These are phyloP conservation scores for Cercospora zeina DNA, from an alignment of 2,329 filamentous ascomycete genomes.

Conservation along the genomic window DNA sequence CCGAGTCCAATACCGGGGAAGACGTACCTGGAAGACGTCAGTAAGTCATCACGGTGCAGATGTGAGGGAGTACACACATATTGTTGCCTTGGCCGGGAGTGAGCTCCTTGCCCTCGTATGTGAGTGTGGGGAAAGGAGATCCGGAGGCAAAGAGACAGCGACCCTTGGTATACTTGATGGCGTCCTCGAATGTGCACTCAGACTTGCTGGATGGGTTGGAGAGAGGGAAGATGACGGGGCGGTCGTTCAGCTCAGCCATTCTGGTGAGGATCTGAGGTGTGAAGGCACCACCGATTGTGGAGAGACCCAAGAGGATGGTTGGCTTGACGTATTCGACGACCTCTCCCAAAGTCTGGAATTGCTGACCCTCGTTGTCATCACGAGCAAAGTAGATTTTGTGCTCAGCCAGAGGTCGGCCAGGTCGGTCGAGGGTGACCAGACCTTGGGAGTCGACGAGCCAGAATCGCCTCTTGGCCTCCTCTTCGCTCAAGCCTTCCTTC, in stretches of 20 bases:
- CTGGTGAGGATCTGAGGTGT: slow-evolving; percentile 76
- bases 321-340: slow-evolving; percentile 95
- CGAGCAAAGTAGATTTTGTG: slow-evolving; percentile 74
- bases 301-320: slow-evolving; percentile 89
- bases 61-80: slow-evolving; percentile 47
- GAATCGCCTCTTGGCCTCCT: slow-evolving; percentile 86
- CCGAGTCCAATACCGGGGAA: slow-evolving; percentile 96
- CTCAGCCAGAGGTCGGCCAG: slow-evolving; percentile 78
- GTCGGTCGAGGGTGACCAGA: slow-evolving; percentile 87
- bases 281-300: slow-evolving; percentile 92
- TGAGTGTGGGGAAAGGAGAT: slow-evolving; percentile 78
- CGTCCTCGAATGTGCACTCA: slow-evolving; percentile 95
- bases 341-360: slow-evolving; percentile 77
- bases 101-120: slow-evolving; percentile 48
- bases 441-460: slow-evolving; percentile 92
- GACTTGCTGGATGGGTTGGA: slow-evolving; percentile 96
- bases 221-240: slow-evolving; percentile 79
- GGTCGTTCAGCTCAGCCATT: slow-evolving; percentile 63
- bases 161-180: slow-evolving; percentile 78
- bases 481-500: slow-evolving; percentile 83
- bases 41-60: not conserved
- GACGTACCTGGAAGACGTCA: slow-evolving; percentile 60
- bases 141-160: slow-evolving; percentile 92
- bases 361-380: slow-evolving; percentile 63
- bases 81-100: slow-evolving; percentile 68